Conservation (phyloP, 2,329 filamentous ascomycete species). For the Calonectria henricotiae region DNA sequence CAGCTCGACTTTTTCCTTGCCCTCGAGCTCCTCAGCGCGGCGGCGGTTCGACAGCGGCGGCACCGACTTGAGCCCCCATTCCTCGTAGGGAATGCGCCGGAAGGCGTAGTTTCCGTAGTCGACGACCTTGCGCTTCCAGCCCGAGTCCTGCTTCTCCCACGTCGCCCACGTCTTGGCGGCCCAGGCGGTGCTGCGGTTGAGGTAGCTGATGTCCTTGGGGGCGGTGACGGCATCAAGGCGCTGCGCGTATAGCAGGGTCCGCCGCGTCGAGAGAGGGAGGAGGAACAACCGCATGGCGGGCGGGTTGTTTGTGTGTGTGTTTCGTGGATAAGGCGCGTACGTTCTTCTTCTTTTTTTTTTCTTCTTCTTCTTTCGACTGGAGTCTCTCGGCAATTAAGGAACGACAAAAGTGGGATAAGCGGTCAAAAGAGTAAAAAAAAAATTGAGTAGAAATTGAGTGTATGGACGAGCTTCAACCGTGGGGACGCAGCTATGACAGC, state of each 20-base stretch:
- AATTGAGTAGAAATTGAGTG: not conserved
- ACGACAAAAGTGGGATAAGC: not conserved
- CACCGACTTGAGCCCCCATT: slow-evolving; percentile 98
- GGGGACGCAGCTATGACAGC: slow-evolving; percentile 34
- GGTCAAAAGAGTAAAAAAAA: not conserved
- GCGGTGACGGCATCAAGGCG: slow-evolving; percentile 74
- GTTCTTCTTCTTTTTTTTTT: not conserved
- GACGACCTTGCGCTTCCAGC: slow-evolving; percentile 92
- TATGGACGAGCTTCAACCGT: slow-evolving; percentile 14
- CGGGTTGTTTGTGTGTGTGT: not conserved
- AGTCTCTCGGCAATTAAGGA: not conserved
- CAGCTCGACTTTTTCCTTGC: slow-evolving; percentile 79
- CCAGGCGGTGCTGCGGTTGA: slow-evolving; percentile 80
- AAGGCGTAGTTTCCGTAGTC: slow-evolving; percentile 89
- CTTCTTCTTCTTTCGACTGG: not conserved
- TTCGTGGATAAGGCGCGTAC: slow-evolving; percentile 1
- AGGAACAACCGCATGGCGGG: slow-evolving; percentile 89
- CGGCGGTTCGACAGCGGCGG: slow-evolving; percentile 83
- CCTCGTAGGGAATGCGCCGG: slow-evolving; percentile 92
- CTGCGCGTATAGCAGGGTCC: slow-evolving; percentile 94
- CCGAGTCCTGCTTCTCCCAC: slow-evolving; percentile 88
- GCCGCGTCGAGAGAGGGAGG: slow-evolving; percentile 91
- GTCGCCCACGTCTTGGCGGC: slow-evolving; percentile 85
- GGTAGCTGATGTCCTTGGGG: slow-evolving; percentile 65
- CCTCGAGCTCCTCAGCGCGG: slow-evolving; percentile 75